Conservation (phyloP, 805 yeast genomes). For the Deakozyma indianensis region DNA sequence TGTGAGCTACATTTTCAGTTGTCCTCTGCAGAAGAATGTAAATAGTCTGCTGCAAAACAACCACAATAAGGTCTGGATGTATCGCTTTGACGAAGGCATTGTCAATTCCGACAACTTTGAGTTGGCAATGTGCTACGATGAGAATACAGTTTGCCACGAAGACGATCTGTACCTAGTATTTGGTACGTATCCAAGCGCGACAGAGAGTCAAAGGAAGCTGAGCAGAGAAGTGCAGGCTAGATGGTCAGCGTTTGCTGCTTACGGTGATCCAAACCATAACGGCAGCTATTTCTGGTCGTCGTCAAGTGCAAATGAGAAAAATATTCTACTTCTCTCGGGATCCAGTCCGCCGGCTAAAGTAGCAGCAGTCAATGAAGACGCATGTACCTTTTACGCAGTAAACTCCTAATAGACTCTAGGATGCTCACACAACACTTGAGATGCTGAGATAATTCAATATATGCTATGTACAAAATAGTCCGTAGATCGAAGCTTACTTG, state of each 20-base stretch:
- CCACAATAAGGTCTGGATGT: conserved; percentile 10
- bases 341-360: background rate
- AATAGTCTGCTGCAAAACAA: background rate
- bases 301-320: background rate
- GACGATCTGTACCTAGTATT: conserved; percentile 17
- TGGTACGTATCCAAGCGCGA: conserved; percentile 2
- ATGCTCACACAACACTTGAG: no score
- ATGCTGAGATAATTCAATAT: no score
- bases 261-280: conserved; percentile 13
- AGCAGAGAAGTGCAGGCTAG: conserved; percentile 14
- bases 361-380: background rate
- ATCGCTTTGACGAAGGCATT: conserved; percentile 16
- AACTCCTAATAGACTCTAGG: no score
- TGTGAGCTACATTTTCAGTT: conserved; percentile 13
- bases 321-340: background rate
- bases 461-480: background rate
- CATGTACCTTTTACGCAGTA: background rate
- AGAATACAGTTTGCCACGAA: conserved; percentile 16
- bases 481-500: no score
- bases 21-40: conserved; percentile 12
- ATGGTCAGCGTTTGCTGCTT: conserved; percentile 15
- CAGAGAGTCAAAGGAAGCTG: conserved; percentile 9
- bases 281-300: conserved; percentile 9
- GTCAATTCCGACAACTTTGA: conserved; percentile 10
- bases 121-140: conserved; percentile 9